Base-by-base conservation (phyloP, 805 yeast genomes). In the Torulaspora gathmanii region DNA sequence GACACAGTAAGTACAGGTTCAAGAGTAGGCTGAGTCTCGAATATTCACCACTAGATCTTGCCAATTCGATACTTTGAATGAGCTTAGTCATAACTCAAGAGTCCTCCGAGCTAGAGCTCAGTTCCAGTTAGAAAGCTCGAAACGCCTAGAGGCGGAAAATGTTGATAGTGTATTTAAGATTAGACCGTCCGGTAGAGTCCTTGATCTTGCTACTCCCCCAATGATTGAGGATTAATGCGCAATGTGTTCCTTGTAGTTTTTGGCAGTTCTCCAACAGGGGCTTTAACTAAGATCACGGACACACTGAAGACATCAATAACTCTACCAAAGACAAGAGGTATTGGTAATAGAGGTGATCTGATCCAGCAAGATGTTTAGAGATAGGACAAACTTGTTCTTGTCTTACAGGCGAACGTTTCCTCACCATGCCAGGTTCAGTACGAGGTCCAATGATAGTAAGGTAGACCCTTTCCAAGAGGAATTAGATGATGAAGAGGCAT, bases 331-430 rank as follows among this genome's bases (percentile, higher is more conserved):
- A 31, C 17, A 12, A 31, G 12, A 12, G 19, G 20, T 1, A 9
- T 16, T 17, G n/a, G 7, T 17, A 17, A 15, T 12, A 8, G n/a
- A 11, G 33, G 13, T 13, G 16, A n/a, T 8, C 22, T 7, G 16
- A 23, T 15, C 10, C 17, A 9, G 6, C 30, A 26, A 3, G 43
- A 88, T 91, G 96, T 86, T 85, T 60, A 75, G 98, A 63, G 98
- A 93, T 68, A 74, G 97, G 63, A 93, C 99, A n/a, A 91, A 90
- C 60, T 74, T 91, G 52, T 91, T 75, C 65, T 70, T 89, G 17
- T 88, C 97, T 37, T 91, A 86, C 61, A 79, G 99, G 51, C 79
- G 93, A 48, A 89, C 98, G 9, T 83, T 82, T 46, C 95, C 95
- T 0, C 89, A 89, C 53, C 78, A 75, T 50, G 57, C 80, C 74